phyloP scores from a whole-genome alignment of 208 protist species.

The Leishmania martiniquensis region DNA sequence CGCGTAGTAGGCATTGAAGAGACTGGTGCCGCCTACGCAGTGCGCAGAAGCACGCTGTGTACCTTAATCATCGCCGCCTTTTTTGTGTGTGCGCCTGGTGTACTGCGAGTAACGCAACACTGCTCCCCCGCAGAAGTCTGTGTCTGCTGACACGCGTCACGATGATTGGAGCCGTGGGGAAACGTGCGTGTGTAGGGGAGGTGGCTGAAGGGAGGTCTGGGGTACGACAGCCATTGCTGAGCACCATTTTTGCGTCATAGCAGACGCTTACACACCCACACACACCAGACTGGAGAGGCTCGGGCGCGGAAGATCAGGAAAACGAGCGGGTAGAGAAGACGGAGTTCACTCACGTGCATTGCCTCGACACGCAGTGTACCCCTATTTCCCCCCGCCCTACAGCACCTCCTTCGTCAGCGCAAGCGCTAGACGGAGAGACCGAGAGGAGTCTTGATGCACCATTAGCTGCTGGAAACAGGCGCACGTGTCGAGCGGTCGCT shows the following conservation, averaged over 20 bases:
- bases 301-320: background rate
- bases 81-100: background rate
- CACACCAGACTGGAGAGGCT: background rate
- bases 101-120: background rate
- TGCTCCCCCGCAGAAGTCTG: background rate
- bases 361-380: background rate
- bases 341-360: background rate
- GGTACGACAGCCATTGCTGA: background rate
- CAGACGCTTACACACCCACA: background rate
- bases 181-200: background rate
- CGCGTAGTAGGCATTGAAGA: background rate
- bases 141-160: background rate
- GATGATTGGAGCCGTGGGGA: background rate
- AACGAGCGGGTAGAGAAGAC: background rate
- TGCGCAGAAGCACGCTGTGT: background rate
- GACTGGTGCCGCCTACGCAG: background rate
- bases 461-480: slow-evolving; percentile 82
- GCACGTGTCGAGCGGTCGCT: slow-evolving; percentile 69
- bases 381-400: slow-evolving; percentile 17
- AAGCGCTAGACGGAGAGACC: slow-evolving; percentile 56
- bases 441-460: slow-evolving; percentile 45
- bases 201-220: background rate
- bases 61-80: background rate
- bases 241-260: background rate
- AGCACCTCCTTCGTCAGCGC: slow-evolving; percentile 70